Evolutionary conservation across 768 basidiomycete genomes (phyloP).

Genomic region (Steccherinum ochraceum): DNA sequence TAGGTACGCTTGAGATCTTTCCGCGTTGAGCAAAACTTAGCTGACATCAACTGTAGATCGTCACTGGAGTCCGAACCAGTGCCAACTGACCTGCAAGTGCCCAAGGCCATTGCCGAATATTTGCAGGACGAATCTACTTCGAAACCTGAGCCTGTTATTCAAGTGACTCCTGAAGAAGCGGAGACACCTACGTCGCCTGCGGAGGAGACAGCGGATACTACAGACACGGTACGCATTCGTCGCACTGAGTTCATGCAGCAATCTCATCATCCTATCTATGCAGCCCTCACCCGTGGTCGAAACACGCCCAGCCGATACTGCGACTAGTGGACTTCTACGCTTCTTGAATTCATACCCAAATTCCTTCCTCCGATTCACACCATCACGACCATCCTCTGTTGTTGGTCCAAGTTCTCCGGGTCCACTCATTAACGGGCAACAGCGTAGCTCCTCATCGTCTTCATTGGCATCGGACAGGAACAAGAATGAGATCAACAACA

Average conservation of each 20-base stretch:
- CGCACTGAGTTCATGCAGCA: too few species aligned
- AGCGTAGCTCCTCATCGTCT: background rate
- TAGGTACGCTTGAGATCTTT: constrained; percentile 57
- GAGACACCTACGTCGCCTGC: background rate
- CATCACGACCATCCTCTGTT: background rate
- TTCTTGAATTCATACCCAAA: constrained; percentile 60
- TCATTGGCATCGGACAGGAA: background rate
- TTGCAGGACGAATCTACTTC: constrained; percentile 40
- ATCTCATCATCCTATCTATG: constrained; percentile 13
- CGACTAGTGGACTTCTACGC: constrained; percentile 40
- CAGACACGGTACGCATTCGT: background rate
- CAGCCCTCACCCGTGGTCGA: constrained; percentile 11
- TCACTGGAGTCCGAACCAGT: constrained; percentile 51
- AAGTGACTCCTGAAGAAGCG: constrained; percentile 16
- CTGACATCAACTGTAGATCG: too few species aligned
- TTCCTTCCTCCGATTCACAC: constrained; percentile 47
- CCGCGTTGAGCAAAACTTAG: too few species aligned
- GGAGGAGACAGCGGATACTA: background rate
- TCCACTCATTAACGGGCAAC: background rate
- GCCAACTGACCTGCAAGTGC: constrained; percentile 52
- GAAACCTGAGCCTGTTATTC: constrained; percentile 8
- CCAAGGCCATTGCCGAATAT: constrained; percentile 55
- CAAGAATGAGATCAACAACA: background rate
- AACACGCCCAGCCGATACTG: constrained; percentile 17
- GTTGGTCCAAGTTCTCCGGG: background rate